Evolutionary conservation across 768 basidiomycete species (phyloP), one percentile per base, ranked within the genome.

Genomic region (Mycena indigotica): DNA sequence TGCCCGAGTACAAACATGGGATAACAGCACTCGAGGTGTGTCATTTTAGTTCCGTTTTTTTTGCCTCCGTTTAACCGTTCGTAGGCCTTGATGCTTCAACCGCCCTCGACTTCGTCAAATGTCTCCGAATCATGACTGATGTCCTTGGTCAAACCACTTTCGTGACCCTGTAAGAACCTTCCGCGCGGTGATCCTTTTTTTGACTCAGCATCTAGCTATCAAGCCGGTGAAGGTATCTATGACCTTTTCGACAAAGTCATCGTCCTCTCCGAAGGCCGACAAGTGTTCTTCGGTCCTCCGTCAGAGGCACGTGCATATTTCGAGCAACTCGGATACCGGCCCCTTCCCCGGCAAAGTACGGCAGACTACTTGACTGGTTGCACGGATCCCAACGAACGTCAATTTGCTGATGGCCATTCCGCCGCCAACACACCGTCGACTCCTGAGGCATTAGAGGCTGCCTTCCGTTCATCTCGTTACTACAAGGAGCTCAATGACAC

Each of bases 21-120:
- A 93, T 69, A 93, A 89, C 70, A 87, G 87, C 0, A 93, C 91
- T 2, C 78, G 88, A 49, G 90, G 91, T 17, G n/a, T n/a, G n/a
- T n/a, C n/a, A n/a, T n/a, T n/a, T n/a, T n/a, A n/a, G n/a, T n/a
- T n/a, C n/a, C n/a, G n/a, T n/a, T n/a, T n/a, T n/a, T n/a, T n/a
- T n/a, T n/a, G n/a, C n/a, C n/a, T n/a, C n/a, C n/a, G n/a, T n/a
- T n/a, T n/a, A n/a, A n/a, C n/a, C n/a, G n/a, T n/a, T n/a, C n/a
- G n/a, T n/a, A n/a, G n/a, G n/a, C n/a, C 75, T 92, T 50, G 90
- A 93, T 61, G 91, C 93, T 0, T 91, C 91, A 2, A 95, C 93
- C 5, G 93, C 93, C 2, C 77, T 94, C 48, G 94, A 96, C 67
- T 95, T 91, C 64, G 84, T 83, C 55, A 90, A 85, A 71, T 85